phyloP scores from a whole-genome alignment of 2,329 filamentous ascomycete genomes.

The Zasmidium cellare region DNA sequence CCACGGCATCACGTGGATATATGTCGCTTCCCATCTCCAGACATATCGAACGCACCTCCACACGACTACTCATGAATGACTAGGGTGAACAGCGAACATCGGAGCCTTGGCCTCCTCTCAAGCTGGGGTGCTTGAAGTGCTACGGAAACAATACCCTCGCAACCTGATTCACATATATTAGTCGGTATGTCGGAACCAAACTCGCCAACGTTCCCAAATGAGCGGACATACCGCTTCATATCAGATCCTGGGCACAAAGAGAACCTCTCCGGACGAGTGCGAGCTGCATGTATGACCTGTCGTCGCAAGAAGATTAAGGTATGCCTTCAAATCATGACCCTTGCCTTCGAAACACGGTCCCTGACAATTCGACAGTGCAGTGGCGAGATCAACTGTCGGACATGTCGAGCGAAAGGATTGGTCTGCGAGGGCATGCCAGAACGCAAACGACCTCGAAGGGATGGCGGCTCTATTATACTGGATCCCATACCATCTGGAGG shows the following conservation, averaged over 20 bases:
- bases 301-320: slow-evolving; percentile 28
- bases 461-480: slow-evolving; percentile 1
- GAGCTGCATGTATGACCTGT: slow-evolving; percentile 29
- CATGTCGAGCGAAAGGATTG: slow-evolving; percentile 26
- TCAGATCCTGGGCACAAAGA: slow-evolving; percentile 30
- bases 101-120: not conserved
- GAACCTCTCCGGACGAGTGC: slow-evolving; percentile 29
- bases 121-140: not conserved
- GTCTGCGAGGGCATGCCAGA: slow-evolving; percentile 26
- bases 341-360: not conserved
- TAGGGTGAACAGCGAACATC: not conserved
- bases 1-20: not conserved
- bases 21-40: not conserved
- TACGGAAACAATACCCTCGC: not conserved
- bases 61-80: not conserved
- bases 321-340: not conserved
- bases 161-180: not conserved
- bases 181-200: slow-evolving; percentile 23
- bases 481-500: slow-evolving; percentile 4
- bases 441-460: slow-evolving; percentile 21
- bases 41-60: too few species aligned
- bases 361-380: slow-evolving; percentile 5
- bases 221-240: slow-evolving; percentile 24
- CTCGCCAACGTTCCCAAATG: slow-evolving; percentile 10
- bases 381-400: slow-evolving; percentile 24